phyloP scores from a whole-genome alignment of 1,139 yeast species.

The Blastobotrys serpentis region DNA sequence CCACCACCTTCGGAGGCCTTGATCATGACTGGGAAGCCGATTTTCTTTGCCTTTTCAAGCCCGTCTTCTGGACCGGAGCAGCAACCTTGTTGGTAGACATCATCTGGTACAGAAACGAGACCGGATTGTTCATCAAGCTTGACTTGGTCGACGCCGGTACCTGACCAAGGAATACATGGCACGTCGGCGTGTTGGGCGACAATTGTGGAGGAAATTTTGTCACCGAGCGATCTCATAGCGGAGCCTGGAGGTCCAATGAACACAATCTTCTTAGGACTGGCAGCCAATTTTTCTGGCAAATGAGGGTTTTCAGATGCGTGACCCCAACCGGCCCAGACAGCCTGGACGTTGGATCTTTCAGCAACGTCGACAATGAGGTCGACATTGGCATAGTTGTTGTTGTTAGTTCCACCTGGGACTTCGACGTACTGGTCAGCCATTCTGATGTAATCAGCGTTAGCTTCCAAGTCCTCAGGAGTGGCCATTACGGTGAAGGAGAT shows the following conservation, averaged over 20 bases:
- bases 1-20: slow-evolving; percentile 99
- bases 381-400: slow-evolving; percentile 96
- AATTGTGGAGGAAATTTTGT: slow-evolving; percentile 93
- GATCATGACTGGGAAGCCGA: slow-evolving; percentile 96
- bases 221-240: slow-evolving; percentile 99
- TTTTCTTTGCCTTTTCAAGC: slow-evolving; percentile 70
- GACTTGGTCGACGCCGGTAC: slow-evolving; percentile 91
- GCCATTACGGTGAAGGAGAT: slow-evolving; percentile 98
- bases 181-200: slow-evolving; percentile 98
- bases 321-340: slow-evolving; percentile 99
- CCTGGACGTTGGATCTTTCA: slow-evolving; percentile 93
- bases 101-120: slow-evolving; percentile 85
- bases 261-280: slow-evolving; percentile 80
- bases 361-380: slow-evolving; percentile 96
- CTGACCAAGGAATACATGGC: slow-evolving; percentile 99
- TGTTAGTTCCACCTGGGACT: slow-evolving; percentile 98
- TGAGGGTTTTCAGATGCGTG: slow-evolving; percentile 97
- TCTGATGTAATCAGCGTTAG: slow-evolving; percentile 95
- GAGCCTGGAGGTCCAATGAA: slow-evolving; percentile 98
- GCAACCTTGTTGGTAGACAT: slow-evolving; percentile 82
- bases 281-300: slow-evolving; percentile 89
- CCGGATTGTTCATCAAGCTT: slow-evolving; percentile 62
- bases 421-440: slow-evolving; percentile 99
- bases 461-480: slow-evolving; percentile 95
- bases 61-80: slow-evolving; percentile 87